phyloP scores from a whole-genome alignment of 306 rosid genomes.

The Sophora flavescens region DNA sequence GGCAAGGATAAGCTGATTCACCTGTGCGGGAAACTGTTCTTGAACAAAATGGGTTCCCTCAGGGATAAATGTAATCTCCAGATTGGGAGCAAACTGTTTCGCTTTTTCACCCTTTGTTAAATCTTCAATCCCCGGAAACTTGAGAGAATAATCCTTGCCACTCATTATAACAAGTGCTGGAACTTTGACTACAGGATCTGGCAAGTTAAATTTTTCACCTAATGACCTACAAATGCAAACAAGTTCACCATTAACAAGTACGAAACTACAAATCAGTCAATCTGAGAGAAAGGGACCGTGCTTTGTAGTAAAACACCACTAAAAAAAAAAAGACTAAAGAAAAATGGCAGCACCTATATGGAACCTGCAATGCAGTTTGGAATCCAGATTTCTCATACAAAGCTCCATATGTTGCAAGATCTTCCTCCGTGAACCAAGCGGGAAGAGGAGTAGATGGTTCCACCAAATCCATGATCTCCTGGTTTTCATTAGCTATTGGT shows the following conservation, averaged over 20 bases:
- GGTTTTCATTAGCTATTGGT: constrained; percentile 77
- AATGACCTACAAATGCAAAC: constrained; percentile 56
- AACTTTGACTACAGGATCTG: constrained; percentile 59
- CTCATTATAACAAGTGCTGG: constrained; percentile 73
- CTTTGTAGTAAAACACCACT: background rate
- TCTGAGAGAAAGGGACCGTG: background rate
- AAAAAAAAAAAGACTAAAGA: background rate
- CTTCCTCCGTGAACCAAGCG: constrained; percentile 81
- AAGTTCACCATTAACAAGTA: constrained; percentile 36
- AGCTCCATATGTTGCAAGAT: constrained; percentile 68
- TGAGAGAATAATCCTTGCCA: constrained; percentile 64
- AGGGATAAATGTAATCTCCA: constrained; percentile 65
- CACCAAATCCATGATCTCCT: constrained; percentile 91
- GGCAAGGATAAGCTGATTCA: constrained; percentile 68
- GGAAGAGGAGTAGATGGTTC: constrained; percentile 79
- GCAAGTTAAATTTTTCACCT: constrained; percentile 47
- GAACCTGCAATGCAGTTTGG: constrained; percentile 71
- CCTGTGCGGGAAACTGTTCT: constrained; percentile 75
- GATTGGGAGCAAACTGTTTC: constrained; percentile 61
- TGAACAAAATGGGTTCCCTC: constrained; percentile 94
- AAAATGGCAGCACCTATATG: constrained; percentile 67
- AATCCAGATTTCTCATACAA: constrained; percentile 85
- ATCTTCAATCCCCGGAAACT: constrained; percentile 76
- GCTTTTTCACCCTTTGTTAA: constrained; percentile 60
- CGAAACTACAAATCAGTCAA: constrained; percentile 1